Evolutionary conservation across 176 grass and related monocot genomes (phyloP).

Genomic region (Hyparrhenia diplandra): DNA sequence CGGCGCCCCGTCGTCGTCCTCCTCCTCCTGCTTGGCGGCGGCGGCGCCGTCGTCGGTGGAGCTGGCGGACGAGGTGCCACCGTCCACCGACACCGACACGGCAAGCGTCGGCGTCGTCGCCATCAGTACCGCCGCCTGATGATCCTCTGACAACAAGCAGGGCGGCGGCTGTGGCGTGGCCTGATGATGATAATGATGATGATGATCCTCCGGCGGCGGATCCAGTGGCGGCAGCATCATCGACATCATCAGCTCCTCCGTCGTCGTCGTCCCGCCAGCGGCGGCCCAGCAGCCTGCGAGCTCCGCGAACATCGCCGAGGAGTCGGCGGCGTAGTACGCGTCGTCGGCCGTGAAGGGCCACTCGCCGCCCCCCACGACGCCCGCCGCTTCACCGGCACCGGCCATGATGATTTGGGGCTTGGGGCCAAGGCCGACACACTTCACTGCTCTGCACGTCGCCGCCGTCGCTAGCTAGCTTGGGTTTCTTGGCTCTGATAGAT

Average conservation of each 20-base stretch:
- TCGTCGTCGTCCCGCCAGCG: neutral
- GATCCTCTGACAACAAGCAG: neutral
- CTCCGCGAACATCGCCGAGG: slow-evolving; percentile 43
- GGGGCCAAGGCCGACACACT: neutral
- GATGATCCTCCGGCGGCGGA: slow-evolving; percentile 16
- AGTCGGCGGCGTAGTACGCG: slow-evolving; percentile 31
- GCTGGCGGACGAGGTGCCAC: slow-evolving; percentile 36
- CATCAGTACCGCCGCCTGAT: neutral
- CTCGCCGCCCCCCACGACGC: neutral
- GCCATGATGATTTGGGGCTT: slow-evolving; percentile 15
- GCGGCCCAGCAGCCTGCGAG: slow-evolving; percentile 36
- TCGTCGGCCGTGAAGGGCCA: slow-evolving; percentile 37
- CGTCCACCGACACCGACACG: slow-evolving; percentile 34
- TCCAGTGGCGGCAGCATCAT: slow-evolving; percentile 26
- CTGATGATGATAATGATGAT: too few species aligned
- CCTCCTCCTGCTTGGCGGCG: slow-evolving; percentile 30
- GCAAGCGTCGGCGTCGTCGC: neutral
- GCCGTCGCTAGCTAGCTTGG: neutral
- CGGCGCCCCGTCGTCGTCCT: slow-evolving; percentile 24
- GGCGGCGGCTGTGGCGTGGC: too few species aligned
- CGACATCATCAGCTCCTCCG: neutral
- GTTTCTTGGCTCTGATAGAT: neutral
- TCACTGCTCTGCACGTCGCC: too few species aligned
- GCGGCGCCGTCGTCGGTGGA: slow-evolving; percentile 39
- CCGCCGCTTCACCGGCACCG: neutral